Base-by-base conservation (phyloP, 768 basidiomycete species). In the Omphalotus guepiniiformis region DNA sequence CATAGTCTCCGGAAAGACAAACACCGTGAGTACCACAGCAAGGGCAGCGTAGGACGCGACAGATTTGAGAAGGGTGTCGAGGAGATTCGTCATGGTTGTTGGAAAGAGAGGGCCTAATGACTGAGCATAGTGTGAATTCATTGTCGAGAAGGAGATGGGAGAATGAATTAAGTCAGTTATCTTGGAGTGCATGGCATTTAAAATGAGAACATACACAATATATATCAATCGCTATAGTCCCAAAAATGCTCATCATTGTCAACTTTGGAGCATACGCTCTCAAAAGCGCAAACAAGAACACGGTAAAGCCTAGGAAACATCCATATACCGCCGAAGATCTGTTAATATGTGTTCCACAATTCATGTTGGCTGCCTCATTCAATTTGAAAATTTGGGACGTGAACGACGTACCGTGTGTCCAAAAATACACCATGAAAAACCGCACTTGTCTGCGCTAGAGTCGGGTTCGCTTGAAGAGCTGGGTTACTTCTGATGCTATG, bases 1-100 rank as follows among this genome's bases (percentile, higher is more conserved):
- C 42, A 79, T 61, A 0, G 76, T 70, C 53, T 76, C 70, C 6
- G 80, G 80, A 58, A 81, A 82, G 42, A 80, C 61, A 44, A 79
- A 55, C 6, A 74, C 43, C 8, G 72, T 71, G 3, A 67, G 56
- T 4, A 71, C 63, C n/a, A 75, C 23, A 0, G 67, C 76, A 41
- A 79, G 75, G n/a, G 65, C 79, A 36, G 73, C 59, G 62, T 74
- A 81, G 45, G 60, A 68, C 2, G 66, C 61, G 2, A 74, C 64
- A 0, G 79, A 75, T 12, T 73, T 71, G 26, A 75, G 58, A 30
- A 76, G 55, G 1, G 63, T 64, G 47, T 66, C 68, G 34, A 71
- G 63, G 27, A 80, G 49, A 19, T 66, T 70, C 59, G 76, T 74
- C 51, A 73, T 62, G 11, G 57, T 50, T 15, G 67, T 66, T 1